phyloP scores from a whole-genome alignment of 768 basidiomycete genomes.

The Pulveroboletus ravenelii region DNA sequence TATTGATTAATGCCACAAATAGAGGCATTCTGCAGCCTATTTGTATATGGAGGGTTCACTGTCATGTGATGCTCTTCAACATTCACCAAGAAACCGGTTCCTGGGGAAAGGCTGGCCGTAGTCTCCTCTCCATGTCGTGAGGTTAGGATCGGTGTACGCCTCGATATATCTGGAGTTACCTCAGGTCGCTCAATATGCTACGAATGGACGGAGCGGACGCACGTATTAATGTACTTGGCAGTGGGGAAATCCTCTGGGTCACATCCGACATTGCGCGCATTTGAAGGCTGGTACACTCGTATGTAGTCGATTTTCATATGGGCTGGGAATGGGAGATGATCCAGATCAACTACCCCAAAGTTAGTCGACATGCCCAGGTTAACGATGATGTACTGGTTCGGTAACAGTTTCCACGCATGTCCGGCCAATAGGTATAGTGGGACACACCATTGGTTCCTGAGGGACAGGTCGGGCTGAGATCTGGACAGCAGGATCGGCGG shows the following conservation, averaged over 20 bases:
- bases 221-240: constrained; percentile 63
- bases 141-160: constrained; percentile 62
- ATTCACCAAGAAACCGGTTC: constrained; percentile 43
- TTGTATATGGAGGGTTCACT: neutral
- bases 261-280: constrained; percentile 68
- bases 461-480: constrained; percentile 68
- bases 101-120: constrained; percentile 46
- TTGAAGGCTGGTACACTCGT: constrained; percentile 67
- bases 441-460: constrained; percentile 78
- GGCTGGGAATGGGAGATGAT: constrained; percentile 46
- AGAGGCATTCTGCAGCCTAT: neutral
- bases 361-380: constrained; percentile 59
- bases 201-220: constrained; percentile 16
- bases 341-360: constrained; percentile 55
- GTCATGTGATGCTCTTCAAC: constrained; percentile 23
- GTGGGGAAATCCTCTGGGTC: constrained; percentile 66
- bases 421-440: neutral
- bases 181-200: neutral
- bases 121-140: constrained; percentile 42
- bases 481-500: constrained; percentile 50
- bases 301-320: constrained; percentile 51
- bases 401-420: neutral
- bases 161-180: constrained; percentile 46
- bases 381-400: constrained; percentile 44
- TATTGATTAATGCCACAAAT: constrained; percentile 1